phyloP scores from a whole-genome alignment of 31 red algal genomes.

The Endocladia muricata region DNA sequence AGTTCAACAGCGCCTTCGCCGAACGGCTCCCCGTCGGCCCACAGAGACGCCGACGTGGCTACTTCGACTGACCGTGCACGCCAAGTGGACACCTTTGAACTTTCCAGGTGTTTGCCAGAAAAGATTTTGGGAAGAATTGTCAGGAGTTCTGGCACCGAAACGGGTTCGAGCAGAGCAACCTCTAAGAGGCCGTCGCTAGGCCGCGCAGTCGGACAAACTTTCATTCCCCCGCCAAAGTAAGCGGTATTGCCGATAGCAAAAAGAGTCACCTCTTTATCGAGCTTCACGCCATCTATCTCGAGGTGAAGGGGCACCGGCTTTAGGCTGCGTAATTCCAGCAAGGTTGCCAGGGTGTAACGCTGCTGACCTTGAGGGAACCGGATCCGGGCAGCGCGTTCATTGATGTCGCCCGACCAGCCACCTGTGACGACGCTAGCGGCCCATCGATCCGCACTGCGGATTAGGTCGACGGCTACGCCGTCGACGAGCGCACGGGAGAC shows the following conservation, averaged over 20 bases:
- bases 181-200: not conserved
- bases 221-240: not conserved
- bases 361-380: too few species aligned
- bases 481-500: too few species aligned
- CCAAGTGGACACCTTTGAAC: not conserved
- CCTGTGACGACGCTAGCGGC: too few species aligned
- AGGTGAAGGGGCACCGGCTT: too few species aligned
- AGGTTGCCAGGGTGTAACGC: too few species aligned
- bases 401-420: too few species aligned
- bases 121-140: not conserved
- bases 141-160: not conserved
- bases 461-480: too few species aligned
- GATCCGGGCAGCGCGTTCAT: too few species aligned
- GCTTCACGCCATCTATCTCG: not conserved
- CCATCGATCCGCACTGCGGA: too few species aligned
- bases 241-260: not conserved
- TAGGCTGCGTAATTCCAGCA: too few species aligned
- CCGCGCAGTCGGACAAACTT: not conserved
- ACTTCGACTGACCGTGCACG: not conserved
- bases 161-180: not conserved
- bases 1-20: not conserved
- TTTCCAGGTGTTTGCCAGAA: not conserved
- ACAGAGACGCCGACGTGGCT: not conserved
- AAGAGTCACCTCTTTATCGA: not conserved
- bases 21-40: not conserved